Base-by-base conservation (phyloP, 106 monocot genomes). In the Agapanthus africanus region DNA sequence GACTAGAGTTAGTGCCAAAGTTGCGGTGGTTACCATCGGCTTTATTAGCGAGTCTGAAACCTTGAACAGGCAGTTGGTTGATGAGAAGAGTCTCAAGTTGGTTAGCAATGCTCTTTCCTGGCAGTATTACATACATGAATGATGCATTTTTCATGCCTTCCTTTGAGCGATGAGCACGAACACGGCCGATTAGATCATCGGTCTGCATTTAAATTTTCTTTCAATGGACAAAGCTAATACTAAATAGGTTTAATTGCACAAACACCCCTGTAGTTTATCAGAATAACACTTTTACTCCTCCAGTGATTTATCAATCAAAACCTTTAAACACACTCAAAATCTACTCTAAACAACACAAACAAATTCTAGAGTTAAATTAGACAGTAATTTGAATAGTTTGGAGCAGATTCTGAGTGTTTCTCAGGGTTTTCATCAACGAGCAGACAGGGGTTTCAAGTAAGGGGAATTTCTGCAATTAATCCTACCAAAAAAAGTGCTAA, bases 71-170 rank as follows among this genome's bases (percentile, higher is more conserved):
- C 33, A 99, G 87, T 69, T 93, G 93, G 75, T 93, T 93, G 71
- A 99, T 99, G 62, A 99, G 99, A 57, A 99, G 81, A 47, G 99
- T 99, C 73, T 99, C 99, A 21, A 99, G 66, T 71, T 90, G 79
- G 77, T 80, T 77, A 39, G 99, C 99, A 26, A 90, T 59, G 67
- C 99, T 99, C 85, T 93, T 99, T 56, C 99, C 99, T 16, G 99
- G 90, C 23, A 99, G 82, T 32, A 87, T 18, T 21, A 87, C 40
- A 69, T 99, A 99, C 27, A 99, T 22, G 46, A 85, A 78, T 22
- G 38, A 26, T 5, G 85, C 75, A 59, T 75, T 76, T 57, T 87
- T 78, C 85, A 93, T 79, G 65, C 83, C 85, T 69, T 80, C 87
- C 66, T 99, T 90, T 0, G 82, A 72, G 8, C 99, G 84, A 71